Base-by-base conservation (phyloP, 2,329 filamentous ascomycete genomes). In the Keithomyces neogunnii region DNA sequence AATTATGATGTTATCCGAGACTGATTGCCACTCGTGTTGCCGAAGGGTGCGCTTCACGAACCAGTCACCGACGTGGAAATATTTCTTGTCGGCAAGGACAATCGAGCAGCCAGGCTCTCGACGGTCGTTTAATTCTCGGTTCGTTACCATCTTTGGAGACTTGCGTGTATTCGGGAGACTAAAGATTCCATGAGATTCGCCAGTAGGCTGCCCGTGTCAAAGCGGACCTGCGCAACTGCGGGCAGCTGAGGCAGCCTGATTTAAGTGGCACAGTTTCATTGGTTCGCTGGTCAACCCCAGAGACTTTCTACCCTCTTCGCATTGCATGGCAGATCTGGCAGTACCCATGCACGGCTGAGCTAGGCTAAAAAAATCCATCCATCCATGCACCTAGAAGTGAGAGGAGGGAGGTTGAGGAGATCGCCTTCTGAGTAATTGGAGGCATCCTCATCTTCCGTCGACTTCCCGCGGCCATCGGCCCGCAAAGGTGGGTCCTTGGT, bases 31-130 rank as follows among this genome's bases (percentile, higher is more conserved):
- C 35, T 54, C 49, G 30, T 54, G 49, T 31, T 11, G 29, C 28
- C 49, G 36, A 6, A 54, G 49, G 4, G 52, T 54, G 5, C 49
- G 52, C 33, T 54, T 54, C 49, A 54, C 51, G 30, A 49, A 54
- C 43, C 36, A 51, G 29, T 44, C 19, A 19, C 52, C 52, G 1
- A 54, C 46, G 36, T 51, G 36, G 46, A 51, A 54, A 38, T 54
- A 54, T 32, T 51, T 51, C 47, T 44, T 52, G 43, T 54, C 46
- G 26, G 49, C 36, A 29, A 54, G 52, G 36, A 51, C 52, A 47
- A 47, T 11, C 11, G 31, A 45, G 52, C 52, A 51, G 46, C 52
- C 47, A 13, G 49, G 46, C 47, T 51, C 49, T 36, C 49, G 46
- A 42, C 47, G 49, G 49, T 51, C 45, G 43, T 54, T 54, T 32